Base-by-base conservation (phyloP, 768 basidiomycete genomes). In the Boletus tylopilopsis region DNA sequence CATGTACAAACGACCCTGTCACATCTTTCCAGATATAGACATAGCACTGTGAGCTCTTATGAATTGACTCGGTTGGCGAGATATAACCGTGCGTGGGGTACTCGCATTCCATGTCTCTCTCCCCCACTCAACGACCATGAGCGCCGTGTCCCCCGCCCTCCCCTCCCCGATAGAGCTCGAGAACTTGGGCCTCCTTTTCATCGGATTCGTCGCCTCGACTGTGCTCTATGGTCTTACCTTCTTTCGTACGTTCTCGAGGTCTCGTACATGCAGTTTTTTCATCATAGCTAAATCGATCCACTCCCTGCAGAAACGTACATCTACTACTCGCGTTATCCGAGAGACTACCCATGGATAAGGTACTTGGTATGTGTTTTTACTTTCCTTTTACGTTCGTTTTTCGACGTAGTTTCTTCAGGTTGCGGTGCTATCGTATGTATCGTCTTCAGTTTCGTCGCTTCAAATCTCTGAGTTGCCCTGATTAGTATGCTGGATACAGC, bases 161-260 rank as follows among this genome's bases (percentile, higher is more conserved):
- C 51, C 58, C 2, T 59, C 68, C 29, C 12, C 47, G 5, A 42
- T 50, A 23, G 67, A 64, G 49, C 16, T 54, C 8, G 60, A 66
- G 49, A 70, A 63, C 13, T 39, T 68, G 24, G 43, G 52, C 21
- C 47, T 55, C 18, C 44, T 68, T 32, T 68, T 67, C 41, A 5
- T 61, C 21, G 67, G 68, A 5, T 68, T 68, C 37, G 55, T 62
- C 10, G 47, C 49, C 6, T 48, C 67, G 6, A 61, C 57, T 2
- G 49, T 64, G 1, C 49, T 68, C 13, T 70, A 68, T n/a, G 68
- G 67, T 27, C 54, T 68, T 30, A 68, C 68, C 23, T 69, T 68
- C 47, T 68, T 68, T 52, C 68, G 66, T 63, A 43, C 7, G 66
- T 58, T 19, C n/a, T 12, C 29, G 13, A 30, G 29, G 11, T 30